A percentile compares a stretch with the other conserved stretches of the same genome.
These are phyloP conservation scores for Rehmannia glutinosa DNA, from an alignment of 257 asterid species.

Conservation along the genomic window DNA sequence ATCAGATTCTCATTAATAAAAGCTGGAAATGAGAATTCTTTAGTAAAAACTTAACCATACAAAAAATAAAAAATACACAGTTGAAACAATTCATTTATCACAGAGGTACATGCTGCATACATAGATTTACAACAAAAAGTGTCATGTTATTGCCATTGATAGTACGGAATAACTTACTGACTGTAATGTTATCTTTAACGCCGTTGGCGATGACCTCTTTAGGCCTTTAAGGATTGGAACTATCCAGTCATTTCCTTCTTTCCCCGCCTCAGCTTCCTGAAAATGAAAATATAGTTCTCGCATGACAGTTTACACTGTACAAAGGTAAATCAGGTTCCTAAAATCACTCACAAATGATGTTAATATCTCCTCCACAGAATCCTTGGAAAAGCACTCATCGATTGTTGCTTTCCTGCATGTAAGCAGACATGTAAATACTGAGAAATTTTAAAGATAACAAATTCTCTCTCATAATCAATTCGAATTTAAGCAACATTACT, in stretches of 20 bases:
- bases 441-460: not conserved
- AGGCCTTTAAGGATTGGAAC: constrained; percentile 55
- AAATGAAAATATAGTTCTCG: not conserved
- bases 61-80: no score
- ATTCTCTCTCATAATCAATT: not conserved
- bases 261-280: constrained; percentile 84
- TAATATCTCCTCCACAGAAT: constrained; percentile 71
- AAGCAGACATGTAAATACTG: constrained; percentile 10
- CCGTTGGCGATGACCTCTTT: constrained; percentile 83
- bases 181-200: constrained; percentile 69
- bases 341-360: constrained; percentile 58
- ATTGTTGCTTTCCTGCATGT: constrained; percentile 54
- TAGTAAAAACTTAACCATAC: no score
- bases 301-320: not conserved
- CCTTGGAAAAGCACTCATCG: constrained; percentile 77
- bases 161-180: constrained; percentile 49
- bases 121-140: not conserved
- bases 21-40: no score
- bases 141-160: not conserved
- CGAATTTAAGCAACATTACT: constrained; percentile 35
- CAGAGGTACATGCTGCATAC: not conserved
- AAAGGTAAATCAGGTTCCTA: not conserved
- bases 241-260: constrained; percentile 89
- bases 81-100: no score
- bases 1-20: no score